These are phyloP conservation scores for Elongisporangium anandrum DNA, from an alignment of 352 stramenopile species.

Conservation along the genomic window DNA sequence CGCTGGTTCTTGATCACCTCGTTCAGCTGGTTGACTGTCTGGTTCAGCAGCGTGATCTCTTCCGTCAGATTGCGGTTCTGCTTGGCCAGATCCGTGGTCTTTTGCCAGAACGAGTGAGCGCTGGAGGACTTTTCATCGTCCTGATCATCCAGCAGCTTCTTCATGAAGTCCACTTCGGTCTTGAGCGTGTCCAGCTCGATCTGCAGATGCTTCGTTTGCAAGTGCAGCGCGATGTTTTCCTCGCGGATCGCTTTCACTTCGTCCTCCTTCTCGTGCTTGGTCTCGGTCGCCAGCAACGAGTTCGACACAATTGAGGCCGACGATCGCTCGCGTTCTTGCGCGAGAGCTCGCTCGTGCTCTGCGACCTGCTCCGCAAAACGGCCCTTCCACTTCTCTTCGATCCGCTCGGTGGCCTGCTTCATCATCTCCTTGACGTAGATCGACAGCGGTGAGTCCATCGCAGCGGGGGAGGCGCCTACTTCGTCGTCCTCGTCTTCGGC, in stretches of 20 bases:
- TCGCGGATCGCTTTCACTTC: constrained; percentile 70
- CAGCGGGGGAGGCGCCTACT: not conserved
- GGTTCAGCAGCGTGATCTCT: constrained; percentile 57
- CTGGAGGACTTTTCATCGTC: constrained; percentile 69
- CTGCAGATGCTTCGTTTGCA: constrained; percentile 70
- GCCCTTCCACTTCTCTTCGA: constrained; percentile 79
- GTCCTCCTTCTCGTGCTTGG: constrained; percentile 71
- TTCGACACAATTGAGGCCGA: constrained; percentile 61
- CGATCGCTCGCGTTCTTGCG: constrained; percentile 58
- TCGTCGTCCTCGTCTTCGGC: constrained; percentile 26
- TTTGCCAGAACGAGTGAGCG: constrained; percentile 80
- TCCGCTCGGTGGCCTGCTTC: constrained; percentile 73
- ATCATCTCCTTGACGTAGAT: constrained; percentile 72
- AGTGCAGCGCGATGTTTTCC: constrained; percentile 44
- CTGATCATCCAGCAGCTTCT: constrained; percentile 64
- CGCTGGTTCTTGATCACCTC: constrained; percentile 64
- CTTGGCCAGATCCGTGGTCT: constrained; percentile 81
- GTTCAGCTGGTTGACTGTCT: constrained; percentile 60
- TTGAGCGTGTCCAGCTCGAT: constrained; percentile 62
- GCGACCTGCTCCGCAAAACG: constrained; percentile 63
- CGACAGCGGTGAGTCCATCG: constrained; percentile 54
- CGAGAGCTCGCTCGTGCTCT: constrained; percentile 63
- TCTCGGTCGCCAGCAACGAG: constrained; percentile 65
- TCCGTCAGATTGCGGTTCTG: constrained; percentile 73
- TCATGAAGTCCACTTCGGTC: constrained; percentile 67